Evolutionary conservation across 192 early-diverging fungal species (phyloP), one percentile per base, ranked within the genome.

Genomic region (Backusella luteola): DNA sequence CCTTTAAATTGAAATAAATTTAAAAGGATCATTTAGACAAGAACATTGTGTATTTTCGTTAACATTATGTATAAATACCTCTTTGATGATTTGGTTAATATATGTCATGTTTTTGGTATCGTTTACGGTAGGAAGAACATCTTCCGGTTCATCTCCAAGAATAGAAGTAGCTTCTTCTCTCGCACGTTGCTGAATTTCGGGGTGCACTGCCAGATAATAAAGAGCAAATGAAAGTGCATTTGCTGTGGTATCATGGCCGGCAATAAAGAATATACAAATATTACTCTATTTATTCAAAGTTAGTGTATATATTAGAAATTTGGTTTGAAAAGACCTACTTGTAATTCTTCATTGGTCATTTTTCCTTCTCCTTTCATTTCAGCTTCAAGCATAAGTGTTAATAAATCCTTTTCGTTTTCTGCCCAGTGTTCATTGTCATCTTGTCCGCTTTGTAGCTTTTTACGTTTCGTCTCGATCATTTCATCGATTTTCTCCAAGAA

Each of bases 321-420:
- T n/a, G 87, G 79, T 78, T 83, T 88, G 77, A 85, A 85, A 23
- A 87, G 76, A 73, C 85, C 83, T 76, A 83, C 74, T 86, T 84
- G 12, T 29, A 34, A 35, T 49, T 74, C 41, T 26, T 74, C 72
- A 63, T 44, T 23, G 42, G 84, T 79, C 74, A 79, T 84, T 36
- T 81, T 78, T 42, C 84, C 72, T 49, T 86, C 76, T 75, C 84
- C 80, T 6, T 67, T 67, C 29, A 67, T 41, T 32, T 67, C 75
- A 38, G 85, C 84, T 73, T 89, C 85, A 29, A 89, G 71, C 85
- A 89, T 83, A 70, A 89, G 77, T 11, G 88, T 84, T 29, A 89
- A 78, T 12, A 76, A 12, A 26, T 76, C 75, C 26, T 76, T 76
- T 67, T 76, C 75, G 9, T 52, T 44, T 26, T 69, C 75, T 6